Base-by-base conservation (phyloP, 2,329 filamentous ascomycete species). In the Mycocentrospora acerina region DNA sequence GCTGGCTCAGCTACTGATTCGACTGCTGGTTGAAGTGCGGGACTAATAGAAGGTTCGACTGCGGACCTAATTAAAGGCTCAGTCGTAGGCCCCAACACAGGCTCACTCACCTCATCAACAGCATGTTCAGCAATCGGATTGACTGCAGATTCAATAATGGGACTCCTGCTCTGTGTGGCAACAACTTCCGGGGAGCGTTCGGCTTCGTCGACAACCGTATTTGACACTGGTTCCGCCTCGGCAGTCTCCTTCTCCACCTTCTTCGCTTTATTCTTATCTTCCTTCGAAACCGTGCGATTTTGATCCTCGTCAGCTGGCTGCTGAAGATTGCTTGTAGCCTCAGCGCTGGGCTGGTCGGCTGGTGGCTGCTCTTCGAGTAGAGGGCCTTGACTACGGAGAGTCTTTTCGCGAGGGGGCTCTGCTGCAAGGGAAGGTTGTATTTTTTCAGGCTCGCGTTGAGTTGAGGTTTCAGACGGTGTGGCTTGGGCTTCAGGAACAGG, bases 201-300 rank as follows among this genome's bases (percentile, higher is more conserved):
- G 7, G 24, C 12, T 7, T 37, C 10, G 11, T 13, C 10, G 18
- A 17, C 7, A 18, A 31, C 18, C 10, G 16, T 13, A 11, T 53
- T 53, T 6, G 42, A 29, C 7, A 39, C 22, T 13, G 48, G 48
- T 9, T 43, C 53, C 24, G 38, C 48, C 10, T 41, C 15, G 8
- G 30, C 54, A 10, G 45, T 46, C 30, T 42, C 26, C 25, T 51
- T 59, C 22, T 42, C 47, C 2, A 30, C 37, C 14, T 45, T 59
- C 39, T 59, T 60, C 8, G 32, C 38, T 32, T 59, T 57, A 25
- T 57, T 59, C 38, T 58, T 54, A 12, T 46, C 43, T 16, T 55
- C 53, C 40, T 53, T 59, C 1, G 51, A 48, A 12, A 33, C 26
- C 26, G 40, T 32, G 19, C 32, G n/a, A 10, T 18, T 32, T 29